Conservation (phyloP, 2,329 filamentous ascomycete species). For the Pyrenophora teres region DNA sequence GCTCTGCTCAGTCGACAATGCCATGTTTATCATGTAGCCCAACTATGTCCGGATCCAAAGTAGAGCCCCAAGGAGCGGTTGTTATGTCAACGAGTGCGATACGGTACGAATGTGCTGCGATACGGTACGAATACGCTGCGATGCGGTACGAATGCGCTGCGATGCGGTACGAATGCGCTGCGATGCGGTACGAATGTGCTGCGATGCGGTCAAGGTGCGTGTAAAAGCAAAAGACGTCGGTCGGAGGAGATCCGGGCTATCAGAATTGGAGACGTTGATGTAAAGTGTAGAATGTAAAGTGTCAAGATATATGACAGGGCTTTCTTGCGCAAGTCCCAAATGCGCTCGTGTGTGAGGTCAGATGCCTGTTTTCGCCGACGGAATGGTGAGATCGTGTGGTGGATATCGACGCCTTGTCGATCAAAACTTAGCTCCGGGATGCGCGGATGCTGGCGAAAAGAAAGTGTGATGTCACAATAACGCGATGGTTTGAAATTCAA, state of each 20-base stretch:
- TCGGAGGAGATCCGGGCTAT: neutral
- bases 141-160: neutral
- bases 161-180: neutral
- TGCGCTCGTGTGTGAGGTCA: neutral
- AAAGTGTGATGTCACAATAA: constrained; percentile 7
- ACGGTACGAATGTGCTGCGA: neutral
- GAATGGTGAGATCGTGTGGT: neutral
- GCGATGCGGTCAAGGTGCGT: neutral
- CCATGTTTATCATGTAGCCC: neutral
- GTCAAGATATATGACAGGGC: too few relatives aligned
- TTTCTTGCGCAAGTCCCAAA: too few relatives aligned
- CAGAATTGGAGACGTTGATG: neutral
- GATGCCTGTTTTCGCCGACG: constrained; percentile 3
- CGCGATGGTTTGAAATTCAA: too few relatives aligned
- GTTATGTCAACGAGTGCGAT: neutral
- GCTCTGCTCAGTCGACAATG: constrained; percentile 6
- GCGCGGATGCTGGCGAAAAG: constrained; percentile 4
- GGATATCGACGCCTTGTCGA: neutral
- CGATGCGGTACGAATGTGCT: neutral
- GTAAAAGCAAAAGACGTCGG: neutral
- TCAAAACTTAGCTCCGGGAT: constrained; percentile 8
- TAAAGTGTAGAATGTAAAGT: neutral
- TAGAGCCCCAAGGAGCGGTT: neutral
- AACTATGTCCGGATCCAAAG: neutral
- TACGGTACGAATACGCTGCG: neutral